These are phyloP conservation scores for Dendrocalamus latiflorus DNA, from an alignment of 202 grass and related monocot species.

Conservation along the genomic window DNA sequence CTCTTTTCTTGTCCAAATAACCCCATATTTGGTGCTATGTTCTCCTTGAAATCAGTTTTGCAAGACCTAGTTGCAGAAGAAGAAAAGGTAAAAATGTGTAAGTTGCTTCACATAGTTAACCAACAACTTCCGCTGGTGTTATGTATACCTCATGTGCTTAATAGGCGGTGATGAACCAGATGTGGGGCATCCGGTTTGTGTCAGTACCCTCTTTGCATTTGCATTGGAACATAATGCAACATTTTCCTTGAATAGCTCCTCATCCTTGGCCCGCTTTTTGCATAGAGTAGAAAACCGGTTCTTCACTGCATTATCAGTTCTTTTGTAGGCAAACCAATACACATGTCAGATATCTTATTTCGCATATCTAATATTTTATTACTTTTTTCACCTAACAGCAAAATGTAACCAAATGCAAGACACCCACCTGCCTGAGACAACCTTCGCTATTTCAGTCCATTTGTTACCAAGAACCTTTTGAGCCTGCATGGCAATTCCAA, in stretches of 20 bases:
- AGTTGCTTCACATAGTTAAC: neutral
- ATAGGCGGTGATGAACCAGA: conserved; percentile 37
- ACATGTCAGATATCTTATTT: conserved; percentile 7
- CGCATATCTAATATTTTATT: neutral
- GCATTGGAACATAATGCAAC: conserved; percentile 36
- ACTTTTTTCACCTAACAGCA: neutral
- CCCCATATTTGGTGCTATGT: conserved; percentile 15
- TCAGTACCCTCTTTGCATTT: conserved; percentile 55
- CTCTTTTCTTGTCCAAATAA: conserved; percentile 38
- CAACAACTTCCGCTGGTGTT: neutral
- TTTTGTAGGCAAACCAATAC: conserved; percentile 27
- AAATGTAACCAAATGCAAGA: neutral
- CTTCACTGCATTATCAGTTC: conserved; percentile 96
- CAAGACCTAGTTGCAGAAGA: conserved; percentile 26
- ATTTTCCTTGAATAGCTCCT: conserved; percentile 65
- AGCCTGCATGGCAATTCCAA: conserved; percentile 50
- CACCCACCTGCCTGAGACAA: conserved; percentile 83
- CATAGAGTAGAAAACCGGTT: conserved; percentile 90
- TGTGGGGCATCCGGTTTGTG: conserved; percentile 40
- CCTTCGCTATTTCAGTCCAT: conserved; percentile 98
- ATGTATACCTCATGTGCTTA: conserved; percentile 69
- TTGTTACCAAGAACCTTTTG: conserved; percentile 92
- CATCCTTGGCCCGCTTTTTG: conserved; percentile 78
- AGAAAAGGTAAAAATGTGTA: neutral
- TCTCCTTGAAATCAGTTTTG: conserved; percentile 48